Conservation (phyloP, 495 filamentous ascomycete genomes). For the Aspergillus saccharolyticus region DNA sequence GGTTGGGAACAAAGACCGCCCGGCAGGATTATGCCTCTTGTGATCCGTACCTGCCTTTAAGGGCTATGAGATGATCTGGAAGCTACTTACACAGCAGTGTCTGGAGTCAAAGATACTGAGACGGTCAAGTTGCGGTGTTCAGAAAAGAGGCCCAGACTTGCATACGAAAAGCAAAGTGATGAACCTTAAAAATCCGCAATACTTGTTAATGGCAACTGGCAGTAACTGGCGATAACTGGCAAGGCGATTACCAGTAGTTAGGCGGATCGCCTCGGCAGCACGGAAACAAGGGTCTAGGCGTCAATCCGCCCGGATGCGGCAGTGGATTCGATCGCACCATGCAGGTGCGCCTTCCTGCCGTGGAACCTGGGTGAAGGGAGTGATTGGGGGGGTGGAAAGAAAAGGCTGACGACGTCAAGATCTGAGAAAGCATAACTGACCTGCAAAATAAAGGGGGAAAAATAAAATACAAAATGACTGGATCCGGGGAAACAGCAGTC, state of each 20-base stretch:
- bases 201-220: no score
- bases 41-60: no score
- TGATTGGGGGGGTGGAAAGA: not conserved
- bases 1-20: not conserved
- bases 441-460: not conserved
- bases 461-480: not conserved
- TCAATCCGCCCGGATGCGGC: conserved; percentile 19
- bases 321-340: conserved; percentile 22
- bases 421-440: not conserved
- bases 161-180: not conserved
- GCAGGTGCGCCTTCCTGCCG: conserved; percentile 8
- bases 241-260: not conserved
- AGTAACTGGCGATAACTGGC: not conserved
- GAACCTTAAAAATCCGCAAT: not conserved
- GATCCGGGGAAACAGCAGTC: not conserved
- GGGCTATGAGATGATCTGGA: no score
- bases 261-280: conserved; percentile 18
- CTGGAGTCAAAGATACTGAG: no score
- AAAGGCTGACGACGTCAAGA: conserved; percentile 10
- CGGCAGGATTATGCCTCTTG: no score
- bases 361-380: conserved; percentile 3
- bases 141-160: not conserved
- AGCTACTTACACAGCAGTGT: no score
- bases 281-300: conserved; percentile 21
- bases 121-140: not conserved